These are phyloP conservation scores for Nicotiana obtusifolia DNA, from an alignment of 257 asterid genomes.

Conservation along the genomic window DNA sequence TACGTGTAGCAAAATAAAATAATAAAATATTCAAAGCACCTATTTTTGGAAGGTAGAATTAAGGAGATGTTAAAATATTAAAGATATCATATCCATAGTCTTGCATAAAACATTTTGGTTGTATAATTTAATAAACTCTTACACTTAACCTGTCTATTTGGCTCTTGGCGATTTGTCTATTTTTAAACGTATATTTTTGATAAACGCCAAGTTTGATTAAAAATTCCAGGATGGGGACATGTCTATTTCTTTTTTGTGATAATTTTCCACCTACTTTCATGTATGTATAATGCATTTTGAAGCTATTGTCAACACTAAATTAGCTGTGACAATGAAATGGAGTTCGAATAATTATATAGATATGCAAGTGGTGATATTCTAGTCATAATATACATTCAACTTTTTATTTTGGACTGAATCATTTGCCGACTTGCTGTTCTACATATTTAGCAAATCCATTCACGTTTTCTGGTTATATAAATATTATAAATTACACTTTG, in stretches of 20 bases:
- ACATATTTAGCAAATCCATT: neutral
- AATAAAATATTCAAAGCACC: neutral
- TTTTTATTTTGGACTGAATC: neutral
- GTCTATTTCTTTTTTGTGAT: neutral
- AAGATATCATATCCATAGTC: neutral
- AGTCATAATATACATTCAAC: neutral
- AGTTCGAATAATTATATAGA: neutral
- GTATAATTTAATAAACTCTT: neutral
- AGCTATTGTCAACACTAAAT: neutral
- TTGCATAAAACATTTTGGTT: neutral
- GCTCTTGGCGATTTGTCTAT: neutral
- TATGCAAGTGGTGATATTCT: neutral
- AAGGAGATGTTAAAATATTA: neutral
- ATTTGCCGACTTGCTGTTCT: neutral
- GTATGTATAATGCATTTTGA: neutral
- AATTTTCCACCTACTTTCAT: slow-evolving; percentile 5
- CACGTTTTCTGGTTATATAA: neutral
- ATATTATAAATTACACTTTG: neutral
- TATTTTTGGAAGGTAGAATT: neutral
- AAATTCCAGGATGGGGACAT: neutral
- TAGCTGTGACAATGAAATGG: neutral
- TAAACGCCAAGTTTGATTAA: neutral
- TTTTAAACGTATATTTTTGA: neutral
- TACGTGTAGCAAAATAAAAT: neutral
- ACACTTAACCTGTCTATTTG: neutral